phyloP scores from a whole-genome alignment of 2,329 filamentous ascomycete species.

The Dactylellina cionopaga region DNA sequence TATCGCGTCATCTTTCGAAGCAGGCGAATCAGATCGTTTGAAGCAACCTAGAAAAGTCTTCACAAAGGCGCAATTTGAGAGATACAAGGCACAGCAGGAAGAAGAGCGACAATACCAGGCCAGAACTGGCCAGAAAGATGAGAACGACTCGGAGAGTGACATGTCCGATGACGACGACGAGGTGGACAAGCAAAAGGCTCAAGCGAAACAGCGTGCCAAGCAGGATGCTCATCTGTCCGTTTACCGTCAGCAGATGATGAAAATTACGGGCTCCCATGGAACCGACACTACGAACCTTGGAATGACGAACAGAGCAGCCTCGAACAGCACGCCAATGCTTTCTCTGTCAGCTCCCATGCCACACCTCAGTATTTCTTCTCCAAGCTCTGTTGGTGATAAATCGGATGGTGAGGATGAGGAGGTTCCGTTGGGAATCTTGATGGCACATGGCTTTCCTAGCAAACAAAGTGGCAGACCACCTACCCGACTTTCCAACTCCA shows the following conservation, averaged over 20 bases:
- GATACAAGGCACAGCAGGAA: constrained; percentile 75
- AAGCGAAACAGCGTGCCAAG: constrained; percentile 80
- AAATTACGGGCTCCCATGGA: constrained; percentile 75
- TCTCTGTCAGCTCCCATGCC: constrained; percentile 58
- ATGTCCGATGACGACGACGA: constrained; percentile 69
- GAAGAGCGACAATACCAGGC: constrained; percentile 69
- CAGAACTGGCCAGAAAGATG: constrained; percentile 62
- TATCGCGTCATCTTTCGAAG: constrained; percentile 63
- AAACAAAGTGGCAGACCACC: constrained; percentile 74
- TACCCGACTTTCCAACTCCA: constrained; percentile 71
- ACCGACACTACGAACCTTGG: constrained; percentile 54
- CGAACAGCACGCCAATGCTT: constrained; percentile 61
- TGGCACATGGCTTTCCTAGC: constrained; percentile 86
- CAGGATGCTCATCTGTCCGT: constrained; percentile 90
- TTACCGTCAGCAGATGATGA: constrained; percentile 96
- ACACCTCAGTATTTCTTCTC: constrained; percentile 55
- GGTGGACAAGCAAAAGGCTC: constrained; percentile 75
- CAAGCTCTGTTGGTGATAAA: constrained; percentile 55
- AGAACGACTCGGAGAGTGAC: constrained; percentile 66
- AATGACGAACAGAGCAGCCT: constrained; percentile 58
- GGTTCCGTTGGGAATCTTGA: constrained; percentile 83
- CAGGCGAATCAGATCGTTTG: constrained; percentile 58
- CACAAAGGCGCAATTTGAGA: constrained; percentile 88
- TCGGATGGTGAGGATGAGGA: constrained; percentile 81
- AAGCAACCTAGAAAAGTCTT: constrained; percentile 77